These are phyloP conservation scores for Toxoplasma gondii DNA, from an alignment of 169 alveolate species.

Conservation along the genomic window DNA sequence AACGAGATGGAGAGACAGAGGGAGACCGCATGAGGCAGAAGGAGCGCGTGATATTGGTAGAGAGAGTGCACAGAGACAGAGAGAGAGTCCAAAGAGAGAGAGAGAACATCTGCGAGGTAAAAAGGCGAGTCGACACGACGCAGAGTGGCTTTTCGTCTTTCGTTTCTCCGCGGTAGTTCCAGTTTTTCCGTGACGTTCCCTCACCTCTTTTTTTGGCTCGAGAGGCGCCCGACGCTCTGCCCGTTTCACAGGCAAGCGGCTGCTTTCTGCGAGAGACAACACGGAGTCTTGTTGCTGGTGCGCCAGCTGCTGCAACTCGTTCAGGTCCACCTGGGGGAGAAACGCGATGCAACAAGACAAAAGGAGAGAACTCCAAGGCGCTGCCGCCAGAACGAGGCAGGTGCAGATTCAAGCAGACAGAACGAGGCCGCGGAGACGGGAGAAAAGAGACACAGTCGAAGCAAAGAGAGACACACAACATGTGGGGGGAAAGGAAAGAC, in stretches of 20 bases:
- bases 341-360: background rate
- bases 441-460: background rate
- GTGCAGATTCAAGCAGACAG: background rate
- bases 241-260: slow-evolving; percentile 31
- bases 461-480: background rate
- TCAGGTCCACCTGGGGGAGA: background rate
- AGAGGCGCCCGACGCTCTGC: background rate
- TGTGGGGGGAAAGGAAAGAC: background rate
- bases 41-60: too few species aligned
- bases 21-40: too few species aligned
- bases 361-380: background rate
- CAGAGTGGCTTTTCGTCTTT: too few species aligned
- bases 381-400: background rate
- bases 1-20: background rate
- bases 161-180: too few species aligned
- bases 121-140: too few species aligned
- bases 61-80: too few species aligned
- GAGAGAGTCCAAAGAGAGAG: too few species aligned
- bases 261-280: slow-evolving; percentile 33
- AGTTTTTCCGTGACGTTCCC: background rate
- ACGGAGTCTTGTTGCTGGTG: slow-evolving; percentile 8
- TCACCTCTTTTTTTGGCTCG: background rate
- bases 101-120: too few species aligned
- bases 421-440: background rate
- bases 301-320: background rate